Evolutionary conservation across 2,329 filamentous ascomycete genomes (phyloP).

Genomic region (Alternaria conjuncta): DNA sequence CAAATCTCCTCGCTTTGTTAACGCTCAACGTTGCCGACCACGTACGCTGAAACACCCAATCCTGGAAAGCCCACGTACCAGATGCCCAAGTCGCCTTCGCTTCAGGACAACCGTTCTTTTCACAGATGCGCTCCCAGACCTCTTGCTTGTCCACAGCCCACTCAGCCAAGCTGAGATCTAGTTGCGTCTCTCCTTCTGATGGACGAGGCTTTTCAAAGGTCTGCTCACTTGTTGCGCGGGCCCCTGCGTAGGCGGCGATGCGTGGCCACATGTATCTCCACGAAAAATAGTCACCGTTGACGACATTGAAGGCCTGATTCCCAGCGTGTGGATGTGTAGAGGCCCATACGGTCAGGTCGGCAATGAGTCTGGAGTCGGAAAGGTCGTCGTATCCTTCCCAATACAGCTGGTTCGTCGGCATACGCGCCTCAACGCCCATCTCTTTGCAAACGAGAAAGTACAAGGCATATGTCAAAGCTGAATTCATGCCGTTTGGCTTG

Average conservation of each 20-base stretch:
- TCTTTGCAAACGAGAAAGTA: conserved; percentile 15
- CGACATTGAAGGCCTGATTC: conserved; percentile 13
- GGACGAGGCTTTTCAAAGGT: neutral
- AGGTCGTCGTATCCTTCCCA: conserved; percentile 5
- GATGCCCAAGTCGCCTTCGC: neutral
- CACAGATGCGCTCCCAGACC: neutral
- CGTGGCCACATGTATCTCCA: conserved; percentile 13
- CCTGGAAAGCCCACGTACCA: neutral
- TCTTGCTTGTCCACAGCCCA: conserved; percentile 2
- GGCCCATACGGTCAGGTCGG: neutral
- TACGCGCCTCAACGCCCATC: neutral
- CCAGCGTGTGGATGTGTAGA: neutral
- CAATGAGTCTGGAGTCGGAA: neutral
- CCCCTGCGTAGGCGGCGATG: neutral
- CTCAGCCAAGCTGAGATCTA: neutral
- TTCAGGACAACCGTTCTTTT: neutral
- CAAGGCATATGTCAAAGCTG: conserved; percentile 6
- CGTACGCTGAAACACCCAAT: neutral
- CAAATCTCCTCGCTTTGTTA: neutral
- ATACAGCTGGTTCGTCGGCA: conserved; percentile 7
- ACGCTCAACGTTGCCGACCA: neutral
- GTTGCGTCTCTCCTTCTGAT: neutral
- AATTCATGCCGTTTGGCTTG: conserved; percentile 8
- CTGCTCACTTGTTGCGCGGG: neutral
- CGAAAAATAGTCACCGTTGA: conserved; percentile 7